Conservation (phyloP, 2,329 filamentous ascomycete species). For the Byssoonygena ceratinophila region DNA sequence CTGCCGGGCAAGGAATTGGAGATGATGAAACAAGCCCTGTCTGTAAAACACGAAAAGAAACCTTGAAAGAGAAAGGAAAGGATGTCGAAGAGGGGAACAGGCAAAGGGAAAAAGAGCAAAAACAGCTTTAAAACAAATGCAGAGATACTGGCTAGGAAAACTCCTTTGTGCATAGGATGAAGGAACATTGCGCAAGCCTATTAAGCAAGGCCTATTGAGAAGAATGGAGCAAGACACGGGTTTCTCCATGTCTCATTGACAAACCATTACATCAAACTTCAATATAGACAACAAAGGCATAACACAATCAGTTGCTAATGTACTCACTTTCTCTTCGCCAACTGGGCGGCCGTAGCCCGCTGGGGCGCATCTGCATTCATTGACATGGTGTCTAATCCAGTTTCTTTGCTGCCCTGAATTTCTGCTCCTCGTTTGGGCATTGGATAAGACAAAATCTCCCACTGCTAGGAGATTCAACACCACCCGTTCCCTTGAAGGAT, state of each 20-base stretch:
- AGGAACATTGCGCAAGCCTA: not conserved
- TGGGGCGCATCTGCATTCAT: constrained; percentile 37
- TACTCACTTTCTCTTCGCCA: constrained; percentile 47
- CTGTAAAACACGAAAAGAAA: not conserved
- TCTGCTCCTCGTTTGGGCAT: constrained; percentile 35
- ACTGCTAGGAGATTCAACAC: not conserved
- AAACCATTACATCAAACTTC: not conserved
- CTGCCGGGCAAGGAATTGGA: not conserved
- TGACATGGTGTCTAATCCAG: constrained; percentile 27
- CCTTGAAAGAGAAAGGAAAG: too few relatives aligned
- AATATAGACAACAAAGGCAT: not conserved
- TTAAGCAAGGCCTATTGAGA: not conserved
- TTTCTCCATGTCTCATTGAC: not conserved
- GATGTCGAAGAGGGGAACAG: not conserved
- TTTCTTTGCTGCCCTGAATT: constrained; percentile 29
- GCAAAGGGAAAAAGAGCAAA: not conserved
- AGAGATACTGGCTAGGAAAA: not conserved
- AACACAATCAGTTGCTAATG: not conserved
- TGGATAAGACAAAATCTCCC: not conserved
- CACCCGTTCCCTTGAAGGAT: not conserved
- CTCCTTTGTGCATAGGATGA: not conserved
- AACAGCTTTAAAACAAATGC: not conserved
- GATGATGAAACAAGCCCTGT: not conserved
- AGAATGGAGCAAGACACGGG: not conserved
- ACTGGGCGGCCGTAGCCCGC: constrained; percentile 45